phyloP scores from a whole-genome alignment of 1,139 yeast genomes.

The Debaryomyces sp. region DNA sequence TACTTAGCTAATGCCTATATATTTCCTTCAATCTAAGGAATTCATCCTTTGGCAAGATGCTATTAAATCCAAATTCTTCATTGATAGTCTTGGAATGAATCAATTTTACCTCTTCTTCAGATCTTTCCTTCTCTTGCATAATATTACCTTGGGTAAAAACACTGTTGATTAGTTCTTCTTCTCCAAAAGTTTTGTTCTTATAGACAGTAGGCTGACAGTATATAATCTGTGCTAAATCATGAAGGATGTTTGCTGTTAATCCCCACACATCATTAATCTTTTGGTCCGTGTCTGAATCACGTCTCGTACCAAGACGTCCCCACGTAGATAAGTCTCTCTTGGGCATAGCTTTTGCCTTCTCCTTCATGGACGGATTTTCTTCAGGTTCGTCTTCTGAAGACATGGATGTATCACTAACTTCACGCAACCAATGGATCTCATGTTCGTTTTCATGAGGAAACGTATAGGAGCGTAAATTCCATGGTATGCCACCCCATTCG shows the following conservation, averaged over 20 bases:
- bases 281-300: conserved; percentile 40
- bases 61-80: conserved; percentile 49
- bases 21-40: conserved; percentile 41
- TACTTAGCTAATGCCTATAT: conserved; percentile 31
- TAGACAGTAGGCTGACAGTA: conserved; percentile 21
- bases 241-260: conserved; percentile 80
- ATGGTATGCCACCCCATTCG: conserved; percentile 72
- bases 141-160: conserved; percentile 54
- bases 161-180: conserved; percentile 66
- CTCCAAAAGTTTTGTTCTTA: conserved; percentile 42
- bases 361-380: conserved; percentile 18
- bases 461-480: conserved; percentile 63
- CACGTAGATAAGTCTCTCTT: conserved; percentile 26
- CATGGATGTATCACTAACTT: conserved; percentile 56
- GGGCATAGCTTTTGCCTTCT: conserved; percentile 23
- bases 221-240: conserved; percentile 70
- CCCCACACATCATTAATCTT: conserved; percentile 84
- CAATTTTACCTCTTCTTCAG: conserved; percentile 38
- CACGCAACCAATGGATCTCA: conserved; percentile 66
- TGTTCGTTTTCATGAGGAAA: conserved; percentile 57
- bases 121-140: conserved; percentile 39
- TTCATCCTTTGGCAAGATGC: conserved; percentile 52
- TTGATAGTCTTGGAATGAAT: conserved; percentile 34
- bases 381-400: conserved; percentile 50
- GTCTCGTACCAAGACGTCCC: conserved; percentile 48